Evolutionary conservation across 495 filamentous ascomycete species (phyloP).

Genomic region (Neurospora sp.): DNA sequence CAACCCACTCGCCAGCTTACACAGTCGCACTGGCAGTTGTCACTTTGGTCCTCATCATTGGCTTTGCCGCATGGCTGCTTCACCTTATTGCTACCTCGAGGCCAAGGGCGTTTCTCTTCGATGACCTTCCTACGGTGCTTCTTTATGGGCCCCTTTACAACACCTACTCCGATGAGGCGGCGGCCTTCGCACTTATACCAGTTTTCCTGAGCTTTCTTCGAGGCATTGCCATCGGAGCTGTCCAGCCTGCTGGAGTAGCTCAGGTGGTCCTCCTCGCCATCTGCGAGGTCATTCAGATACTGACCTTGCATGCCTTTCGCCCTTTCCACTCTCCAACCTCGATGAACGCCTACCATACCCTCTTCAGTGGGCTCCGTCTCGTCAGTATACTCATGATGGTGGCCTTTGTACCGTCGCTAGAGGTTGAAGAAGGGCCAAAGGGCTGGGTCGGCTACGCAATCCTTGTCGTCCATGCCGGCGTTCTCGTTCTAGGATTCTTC

Average conservation of each 20-base stretch:
- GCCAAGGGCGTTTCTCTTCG: slow-evolving; percentile 78
- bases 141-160: slow-evolving; percentile 96
- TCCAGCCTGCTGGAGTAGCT: slow-evolving; percentile 86
- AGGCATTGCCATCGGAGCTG: slow-evolving; percentile 82
- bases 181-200: slow-evolving; percentile 75
- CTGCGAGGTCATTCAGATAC: slow-evolving; percentile 84
- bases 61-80: slow-evolving; percentile 67
- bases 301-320: slow-evolving; percentile 79
- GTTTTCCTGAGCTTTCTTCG: slow-evolving; percentile 73
- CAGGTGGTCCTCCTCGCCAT: slow-evolving; percentile 86
- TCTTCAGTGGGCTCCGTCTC: slow-evolving; percentile 71
- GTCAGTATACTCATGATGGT: slow-evolving; percentile 73
- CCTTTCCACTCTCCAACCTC: slow-evolving; percentile 86
- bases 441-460: slow-evolving; percentile 96
- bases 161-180: slow-evolving; percentile 83
- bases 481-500: slow-evolving; percentile 89
- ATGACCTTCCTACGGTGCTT: slow-evolving; percentile 82
- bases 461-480: slow-evolving; percentile 72
- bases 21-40: slow-evolving; percentile 64
- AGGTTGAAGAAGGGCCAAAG: slow-evolving; percentile 63
- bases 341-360: slow-evolving; percentile 93
- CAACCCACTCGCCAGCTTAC: slow-evolving; percentile 51
- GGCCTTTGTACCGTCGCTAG: slow-evolving; percentile 74
- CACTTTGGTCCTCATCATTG: slow-evolving; percentile 58
- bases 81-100: slow-evolving; percentile 69